Evolutionary conservation across 257 asterid species (phyloP).

Genomic region (Penstemon barbatus): DNA sequence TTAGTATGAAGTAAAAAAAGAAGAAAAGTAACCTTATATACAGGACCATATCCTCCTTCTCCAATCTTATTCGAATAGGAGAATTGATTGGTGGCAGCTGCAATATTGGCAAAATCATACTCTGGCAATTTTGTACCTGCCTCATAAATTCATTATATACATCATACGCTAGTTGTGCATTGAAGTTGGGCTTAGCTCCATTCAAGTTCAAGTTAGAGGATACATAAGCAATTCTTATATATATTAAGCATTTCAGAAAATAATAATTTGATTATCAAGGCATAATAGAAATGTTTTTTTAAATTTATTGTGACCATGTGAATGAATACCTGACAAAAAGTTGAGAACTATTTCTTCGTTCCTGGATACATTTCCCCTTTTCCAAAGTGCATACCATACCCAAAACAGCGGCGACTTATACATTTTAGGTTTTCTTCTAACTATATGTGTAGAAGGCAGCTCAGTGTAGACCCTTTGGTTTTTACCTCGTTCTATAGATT

Average conservation of each 20-base stretch:
- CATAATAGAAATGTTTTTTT: neutral
- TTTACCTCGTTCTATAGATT: neutral
- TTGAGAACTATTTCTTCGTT: neutral
- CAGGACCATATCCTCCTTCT: neutral
- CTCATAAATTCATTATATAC: slow-evolving; percentile 26
- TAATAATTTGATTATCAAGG: no score
- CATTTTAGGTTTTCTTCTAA: slow-evolving; percentile 18
- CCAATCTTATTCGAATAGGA: slow-evolving; percentile 12
- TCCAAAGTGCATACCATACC: slow-evolving; percentile 36
- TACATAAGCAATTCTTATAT: neutral
- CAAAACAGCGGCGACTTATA: slow-evolving; percentile 25
- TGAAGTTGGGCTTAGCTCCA: neutral
- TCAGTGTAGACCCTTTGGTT: slow-evolving; percentile 1
- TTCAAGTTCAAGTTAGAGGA: neutral
- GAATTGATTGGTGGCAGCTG: slow-evolving; percentile 22
- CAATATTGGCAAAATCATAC: slow-evolving; percentile 14
- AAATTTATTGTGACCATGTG: neutral
- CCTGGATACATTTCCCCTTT: slow-evolving; percentile 27
- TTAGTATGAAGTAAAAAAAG: neutral
- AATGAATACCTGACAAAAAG: slow-evolving; percentile 26
- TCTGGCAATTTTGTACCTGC: neutral
- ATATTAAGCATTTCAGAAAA: neutral
- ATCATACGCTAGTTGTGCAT: neutral
- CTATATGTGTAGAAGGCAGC: slow-evolving; percentile 13
- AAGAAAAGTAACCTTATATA: slow-evolving; percentile 2